Evolutionary conservation across 2,329 filamentous ascomycete genomes (phyloP).

Genomic region (Neonectria ditissima): DNA sequence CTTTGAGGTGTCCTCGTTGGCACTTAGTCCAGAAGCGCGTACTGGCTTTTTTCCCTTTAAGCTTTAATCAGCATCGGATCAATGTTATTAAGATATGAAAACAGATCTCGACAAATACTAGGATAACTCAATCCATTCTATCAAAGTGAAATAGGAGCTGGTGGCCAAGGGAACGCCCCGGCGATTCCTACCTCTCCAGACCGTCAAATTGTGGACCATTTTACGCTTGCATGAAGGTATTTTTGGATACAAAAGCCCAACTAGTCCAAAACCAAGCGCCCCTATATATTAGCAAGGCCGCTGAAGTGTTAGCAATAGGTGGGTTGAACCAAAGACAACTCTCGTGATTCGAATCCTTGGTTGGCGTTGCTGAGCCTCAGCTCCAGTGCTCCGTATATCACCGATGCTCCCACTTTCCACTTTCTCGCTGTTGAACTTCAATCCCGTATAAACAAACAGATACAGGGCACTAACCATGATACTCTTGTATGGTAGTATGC

Average conservation of each 20-base stretch:
- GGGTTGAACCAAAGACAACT: not conserved
- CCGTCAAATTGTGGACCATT: not conserved
- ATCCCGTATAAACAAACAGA: no score
- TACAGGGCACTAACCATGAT: no score
- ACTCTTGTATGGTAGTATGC: not conserved
- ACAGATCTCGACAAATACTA: no score
- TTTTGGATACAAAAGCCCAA: not conserved
- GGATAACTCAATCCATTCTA: no score
- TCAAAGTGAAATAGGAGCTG: not conserved
- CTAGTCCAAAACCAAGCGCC: not conserved
- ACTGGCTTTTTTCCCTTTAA: not conserved
- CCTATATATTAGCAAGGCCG: not conserved
- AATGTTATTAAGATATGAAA: no score
- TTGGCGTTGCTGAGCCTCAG: not conserved
- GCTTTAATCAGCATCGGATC: not conserved
- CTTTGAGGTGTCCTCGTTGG: not conserved
- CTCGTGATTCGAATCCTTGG: not conserved
- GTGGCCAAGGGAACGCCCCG: not conserved
- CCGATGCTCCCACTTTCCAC: not conserved
- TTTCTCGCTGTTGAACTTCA: not conserved
- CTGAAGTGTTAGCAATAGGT: not conserved
- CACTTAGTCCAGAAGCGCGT: not conserved
- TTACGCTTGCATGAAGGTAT: not conserved
- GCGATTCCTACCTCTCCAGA: not conserved
- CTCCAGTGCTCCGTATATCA: not conserved